Base-by-base conservation (phyloP, 495 filamentous ascomycete species). In the Mytilinidion resinicola region DNA sequence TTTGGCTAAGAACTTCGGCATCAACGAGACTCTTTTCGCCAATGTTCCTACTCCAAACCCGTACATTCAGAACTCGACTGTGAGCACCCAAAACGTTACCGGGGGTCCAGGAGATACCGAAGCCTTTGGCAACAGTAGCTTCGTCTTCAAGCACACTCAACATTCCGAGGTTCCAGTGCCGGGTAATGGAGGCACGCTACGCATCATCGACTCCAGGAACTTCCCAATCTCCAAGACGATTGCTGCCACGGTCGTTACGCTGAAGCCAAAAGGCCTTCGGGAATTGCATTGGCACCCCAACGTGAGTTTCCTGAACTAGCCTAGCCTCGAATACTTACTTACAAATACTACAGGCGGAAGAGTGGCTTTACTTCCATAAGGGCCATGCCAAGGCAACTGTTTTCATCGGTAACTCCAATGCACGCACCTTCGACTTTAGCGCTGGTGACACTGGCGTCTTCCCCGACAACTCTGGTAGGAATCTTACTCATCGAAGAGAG, bases 211-310 rank as follows among this genome's bases (percentile, higher is more conserved):
- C 58, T 82, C 77, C 0, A 77, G 71, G 34, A 86, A 83, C 44
- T 88, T 87, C 57, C 80, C 80, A 0, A 76, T 80, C 25, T 73
- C 79, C 21, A 80, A 74, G 42, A 86, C 80, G 0, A 77, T 87
- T 49, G 84, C 83, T 14, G 80, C 83, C 0, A 76, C 81, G 0
- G 72, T 85, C 47, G 80, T 86, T 1, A 77, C 76, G 20, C 73
- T 86, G 19, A 72, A 85, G 69, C 83, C 85, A 0, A 76, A 74
- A 50, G 83, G 76, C 12, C 66, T 87, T 43, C 73, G 84, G 38
- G 82, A 87, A 71, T 69, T 87, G 52, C 84, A 86, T 62, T 86
- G 82, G 84, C 82, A 85, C 69, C 82, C 82, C n/a, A 85, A 82
- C 60, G 81, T 82, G 66, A 69, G 76, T 66, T 21, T 44, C 17